Evolutionary conservation across 371 early-diverging fungal species (phyloP).

Genomic region (Mortierella sp.): DNA sequence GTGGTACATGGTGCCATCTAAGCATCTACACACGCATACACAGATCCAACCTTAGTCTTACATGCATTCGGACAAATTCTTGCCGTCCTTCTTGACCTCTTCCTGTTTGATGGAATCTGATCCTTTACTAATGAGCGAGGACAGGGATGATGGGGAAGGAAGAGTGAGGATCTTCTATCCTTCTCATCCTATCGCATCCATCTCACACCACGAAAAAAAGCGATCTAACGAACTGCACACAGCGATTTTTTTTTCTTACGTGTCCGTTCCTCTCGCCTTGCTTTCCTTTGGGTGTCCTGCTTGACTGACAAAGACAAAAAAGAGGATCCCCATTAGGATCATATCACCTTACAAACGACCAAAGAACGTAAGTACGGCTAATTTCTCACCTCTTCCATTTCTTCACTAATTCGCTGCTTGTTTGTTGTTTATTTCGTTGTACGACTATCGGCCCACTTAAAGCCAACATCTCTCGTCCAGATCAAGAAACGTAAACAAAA

Average conservation of each 20-base stretch:
- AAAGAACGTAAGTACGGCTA: slow-evolving; percentile 21
- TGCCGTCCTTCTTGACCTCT: not conserved
- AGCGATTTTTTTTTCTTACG: not conserved
- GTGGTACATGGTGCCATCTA: not conserved
- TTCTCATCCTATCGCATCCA: not conserved
- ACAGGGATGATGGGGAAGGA: not conserved
- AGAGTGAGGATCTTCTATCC: not conserved
- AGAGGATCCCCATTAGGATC: not conserved
- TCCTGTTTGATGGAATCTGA: not conserved
- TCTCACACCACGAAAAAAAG: not conserved
- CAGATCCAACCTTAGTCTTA: not conserved
- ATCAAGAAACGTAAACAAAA: not conserved
- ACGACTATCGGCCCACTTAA: not conserved
- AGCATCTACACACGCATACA: not conserved
- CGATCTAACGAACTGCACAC: too few species aligned
- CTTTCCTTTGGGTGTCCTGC: not conserved
- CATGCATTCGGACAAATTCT: not conserved
- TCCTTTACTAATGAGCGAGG: not conserved
- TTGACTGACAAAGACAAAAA: not conserved
- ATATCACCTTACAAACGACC: not conserved
- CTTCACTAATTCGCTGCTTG: too few species aligned
- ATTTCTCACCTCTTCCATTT: not conserved
- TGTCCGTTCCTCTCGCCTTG: not conserved
- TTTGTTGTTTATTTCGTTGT: not conserved
- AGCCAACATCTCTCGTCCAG: not conserved